Percentiles rank a stretch among this genome's conserved stretches.
phyloP scores from a whole-genome alignment of 805 yeast species.

The Tetrapisispora phaffii region DNA sequence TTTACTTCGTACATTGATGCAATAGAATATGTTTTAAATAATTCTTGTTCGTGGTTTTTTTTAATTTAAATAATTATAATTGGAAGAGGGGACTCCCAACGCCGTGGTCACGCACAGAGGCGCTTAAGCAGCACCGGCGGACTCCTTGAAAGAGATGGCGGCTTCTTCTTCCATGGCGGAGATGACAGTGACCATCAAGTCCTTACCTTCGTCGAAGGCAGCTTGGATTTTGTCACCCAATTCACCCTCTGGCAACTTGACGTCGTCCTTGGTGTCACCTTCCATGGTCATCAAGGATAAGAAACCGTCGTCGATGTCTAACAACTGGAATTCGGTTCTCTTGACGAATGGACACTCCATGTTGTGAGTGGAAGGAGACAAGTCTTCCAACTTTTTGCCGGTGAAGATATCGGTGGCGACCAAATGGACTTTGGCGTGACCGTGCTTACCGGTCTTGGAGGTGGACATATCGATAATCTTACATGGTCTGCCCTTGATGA shows the following conservation, averaged over 20 bases:
- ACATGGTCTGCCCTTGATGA: slow-evolving; percentile 98
- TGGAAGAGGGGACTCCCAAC: too few relatives aligned
- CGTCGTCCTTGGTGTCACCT: slow-evolving; percentile 99
- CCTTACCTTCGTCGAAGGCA: slow-evolving; percentile 97
- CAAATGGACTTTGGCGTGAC: slow-evolving; percentile 99
- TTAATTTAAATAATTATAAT: neutral
- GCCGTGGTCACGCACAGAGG: too few relatives aligned
- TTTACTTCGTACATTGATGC: slow-evolving; percentile 5
- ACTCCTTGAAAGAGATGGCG: slow-evolving; percentile 96
- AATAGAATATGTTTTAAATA: slow-evolving; percentile 4
- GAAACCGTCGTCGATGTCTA: slow-evolving; percentile 98
- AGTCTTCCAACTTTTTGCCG: slow-evolving; percentile 97
- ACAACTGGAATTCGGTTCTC: slow-evolving; percentile 93
- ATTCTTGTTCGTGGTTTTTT: neutral
- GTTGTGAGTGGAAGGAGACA: slow-evolving; percentile 99
- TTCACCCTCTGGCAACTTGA: slow-evolving; percentile 96
- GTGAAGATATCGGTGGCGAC: slow-evolving; percentile 99
- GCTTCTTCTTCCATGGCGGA: slow-evolving; percentile 99
- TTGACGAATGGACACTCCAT: slow-evolving; percentile 98
- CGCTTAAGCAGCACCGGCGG: slow-evolving; percentile 55
- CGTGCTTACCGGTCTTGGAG: slow-evolving; percentile 99
- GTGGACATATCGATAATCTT: slow-evolving; percentile 99
- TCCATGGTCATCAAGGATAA: slow-evolving; percentile 92
- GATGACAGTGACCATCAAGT: slow-evolving; percentile 90
- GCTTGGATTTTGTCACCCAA: slow-evolving; percentile 86